Conservation (phyloP, 805 yeast genomes). For the Candida xyloterini region DNA sequence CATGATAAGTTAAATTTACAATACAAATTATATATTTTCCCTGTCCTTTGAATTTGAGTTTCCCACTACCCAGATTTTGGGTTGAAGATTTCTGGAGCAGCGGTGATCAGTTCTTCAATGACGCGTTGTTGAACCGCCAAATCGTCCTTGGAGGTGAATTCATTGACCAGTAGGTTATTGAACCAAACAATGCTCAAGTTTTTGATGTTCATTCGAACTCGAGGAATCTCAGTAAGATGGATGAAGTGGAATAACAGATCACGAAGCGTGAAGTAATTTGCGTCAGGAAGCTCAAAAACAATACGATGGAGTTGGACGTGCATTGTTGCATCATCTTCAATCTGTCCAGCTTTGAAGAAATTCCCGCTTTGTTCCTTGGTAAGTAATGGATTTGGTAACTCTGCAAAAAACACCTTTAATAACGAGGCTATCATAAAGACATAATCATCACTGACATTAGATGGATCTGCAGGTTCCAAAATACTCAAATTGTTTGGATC, state of each 20-base stretch:
- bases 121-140: slow-evolving; percentile 48
- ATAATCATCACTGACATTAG: slow-evolving; percentile 68
- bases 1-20: slow-evolving; percentile 1
- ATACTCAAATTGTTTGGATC: slow-evolving; percentile 64
- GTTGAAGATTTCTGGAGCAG: slow-evolving; percentile 74
- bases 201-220: slow-evolving; percentile 79
- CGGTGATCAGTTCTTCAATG: slow-evolving; percentile 78
- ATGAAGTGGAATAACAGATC: slow-evolving; percentile 77
- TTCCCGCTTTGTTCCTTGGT: slow-evolving; percentile 58
- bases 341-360: slow-evolving; percentile 68
- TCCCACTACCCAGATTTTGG: slow-evolving; percentile 21
- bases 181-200: slow-evolving; percentile 94
- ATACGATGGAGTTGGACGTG: slow-evolving; percentile 82
- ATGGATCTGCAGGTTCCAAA: slow-evolving; percentile 52
- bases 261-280: slow-evolving; percentile 88
- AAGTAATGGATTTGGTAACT: slow-evolving; percentile 83
- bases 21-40: neutral
- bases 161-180: slow-evolving; percentile 73
- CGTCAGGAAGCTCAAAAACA: slow-evolving; percentile 89
- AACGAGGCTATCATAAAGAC: slow-evolving; percentile 85
- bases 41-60: no score
- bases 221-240: slow-evolving; percentile 37
- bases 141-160: slow-evolving; percentile 55
- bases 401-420: slow-evolving; percentile 76
- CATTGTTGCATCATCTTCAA: slow-evolving; percentile 52